These are phyloP conservation scores for Apiospora kogelbergensis DNA, from an alignment of 2,329 filamentous ascomycete genomes.

Conservation along the genomic window DNA sequence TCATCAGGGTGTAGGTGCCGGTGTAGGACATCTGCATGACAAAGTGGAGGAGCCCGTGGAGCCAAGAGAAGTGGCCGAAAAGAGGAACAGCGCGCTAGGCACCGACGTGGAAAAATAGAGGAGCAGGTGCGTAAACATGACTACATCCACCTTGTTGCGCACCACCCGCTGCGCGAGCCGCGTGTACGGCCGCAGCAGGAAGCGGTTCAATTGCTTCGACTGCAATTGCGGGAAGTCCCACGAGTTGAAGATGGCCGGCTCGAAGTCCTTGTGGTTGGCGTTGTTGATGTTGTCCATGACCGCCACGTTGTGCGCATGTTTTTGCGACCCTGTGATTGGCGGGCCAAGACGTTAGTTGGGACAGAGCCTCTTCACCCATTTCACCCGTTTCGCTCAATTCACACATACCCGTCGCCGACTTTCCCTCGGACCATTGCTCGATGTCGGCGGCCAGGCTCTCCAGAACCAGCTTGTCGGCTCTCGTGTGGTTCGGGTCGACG, in stretches of 20 bases:
- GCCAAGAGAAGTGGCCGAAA: constrained; percentile 64
- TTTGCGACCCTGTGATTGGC: not conserved
- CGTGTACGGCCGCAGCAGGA: constrained; percentile 61
- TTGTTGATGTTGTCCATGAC: constrained; percentile 45
- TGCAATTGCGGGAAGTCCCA: constrained; percentile 49
- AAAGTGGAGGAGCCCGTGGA: constrained; percentile 66
- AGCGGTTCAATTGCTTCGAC: constrained; percentile 39
- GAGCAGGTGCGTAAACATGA: constrained; percentile 75
- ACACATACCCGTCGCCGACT: not conserved
- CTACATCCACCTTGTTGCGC: constrained; percentile 68
- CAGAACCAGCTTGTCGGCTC: not conserved
- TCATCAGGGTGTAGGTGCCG: constrained; percentile 76
- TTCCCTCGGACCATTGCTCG: not conserved
- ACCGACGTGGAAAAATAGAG: constrained; percentile 70
- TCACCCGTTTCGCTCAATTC: too few relatives aligned
- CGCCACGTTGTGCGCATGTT: constrained; percentile 2
- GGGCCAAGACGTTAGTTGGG: not conserved
- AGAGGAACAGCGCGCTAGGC: constrained; percentile 64
- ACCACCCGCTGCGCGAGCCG: constrained; percentile 55
- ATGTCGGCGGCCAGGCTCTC: not conserved
- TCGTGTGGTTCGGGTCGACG: not conserved
- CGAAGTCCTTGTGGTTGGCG: constrained; percentile 45
- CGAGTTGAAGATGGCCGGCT: constrained; percentile 54
- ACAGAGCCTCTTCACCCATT: too few relatives aligned
- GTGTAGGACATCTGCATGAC: constrained; percentile 67